Base-by-base conservation (phyloP, 108 stramenopile species). In the Pseudonitzschia multistriata region DNA sequence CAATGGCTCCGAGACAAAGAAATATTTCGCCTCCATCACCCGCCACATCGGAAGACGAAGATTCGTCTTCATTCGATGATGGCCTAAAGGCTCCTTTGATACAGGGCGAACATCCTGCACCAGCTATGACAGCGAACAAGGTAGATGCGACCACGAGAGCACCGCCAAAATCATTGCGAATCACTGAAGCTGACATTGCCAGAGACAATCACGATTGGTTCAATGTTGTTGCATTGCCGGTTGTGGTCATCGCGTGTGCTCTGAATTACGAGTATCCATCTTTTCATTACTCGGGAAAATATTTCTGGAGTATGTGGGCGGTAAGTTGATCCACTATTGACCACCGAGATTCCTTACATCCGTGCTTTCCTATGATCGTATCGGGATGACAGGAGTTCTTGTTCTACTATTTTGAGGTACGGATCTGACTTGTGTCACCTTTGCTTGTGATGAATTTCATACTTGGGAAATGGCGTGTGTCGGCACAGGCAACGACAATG, bases 141-240 rank as follows among this genome's bases (percentile, higher is more conserved):
- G 15, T 15, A 7, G 35, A 59, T 4, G 34, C 33, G 57, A 10
- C 6, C 3, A 59, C 25, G 35, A 21, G 8, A 36, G 29, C 25
- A 15, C 57, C 68, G 34, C 37, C 64, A 49, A 25, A 29, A 34
- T 49, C 70, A 17, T 21, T 45, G 40, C 31, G 15, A 39, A 35
- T 70, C 33, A 83, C 67, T 49, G 86, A 87, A 57, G 80, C 83
- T 19, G 86, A 91, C 52, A 66, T 74, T 60, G 81, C 81, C 0
- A 56, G 87, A 47, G 83, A 84, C 34, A 37, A 77, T 25, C 90
- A 91, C 65, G 90, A 91, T 78, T 84, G 74, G 52, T 91, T 88
- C 65, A 91, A 91, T 74, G 31, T 91, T 27, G 68, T 91, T 21
- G 75, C 81, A 45, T 59, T 91, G 53, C 85, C 83, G n/a, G 28